Evolutionary conservation across 805 yeast genomes (phyloP), one percentile per base, ranked within the genome.

Genomic region (Candida endomychidarum): DNA sequence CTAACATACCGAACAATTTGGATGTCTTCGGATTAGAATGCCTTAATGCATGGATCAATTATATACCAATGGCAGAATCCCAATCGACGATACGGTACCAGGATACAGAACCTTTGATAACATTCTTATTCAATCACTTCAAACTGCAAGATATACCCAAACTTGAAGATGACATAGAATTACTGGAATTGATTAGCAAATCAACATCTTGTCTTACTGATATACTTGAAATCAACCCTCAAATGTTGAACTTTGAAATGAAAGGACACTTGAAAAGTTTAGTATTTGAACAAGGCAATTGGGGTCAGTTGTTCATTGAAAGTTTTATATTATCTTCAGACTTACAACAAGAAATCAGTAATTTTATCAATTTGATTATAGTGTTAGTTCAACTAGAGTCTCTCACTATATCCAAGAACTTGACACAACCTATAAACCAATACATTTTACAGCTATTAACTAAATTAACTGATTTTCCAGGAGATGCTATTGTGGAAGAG

Each of bases 401-500:
- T 8, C 43, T 75, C 0, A 55, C 59, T 27, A 51, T 80, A 6
- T 61, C 78, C 1, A 52, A 65, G 14, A 58, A 63, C 25, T 50
- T 80, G 8, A 50, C 61, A 1, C 59, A 63, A 24, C 58, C 63
- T 10, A 46, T 54, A 2, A 59, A 63, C 22, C 61, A 67, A 29
- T 59, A 60, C 11, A 70, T 77, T 37, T 59, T 83, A 11, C 64
- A 72, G 14, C 67, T 77, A 18, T 56, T 83, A 14, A 44, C 81
- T 12, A 67, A 67, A 38, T 53, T 85, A 37, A 77, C 89, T 0
- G 70, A 74, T 42, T 72, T 74, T 37, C 80, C 81, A 1, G 77
- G 82, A 2, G 45, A 58, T 5, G 83, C 93, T 0, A 67, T 80
- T 2, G 49, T 66, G 1, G 84, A 83, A 26, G 95, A 85, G 56